Percentiles rank a stretch among this genome's conserved stretches.
Evolutionary conservation across 2,329 filamentous ascomycete genomes (phyloP).

Genomic region (Fusarium sp.): DNA sequence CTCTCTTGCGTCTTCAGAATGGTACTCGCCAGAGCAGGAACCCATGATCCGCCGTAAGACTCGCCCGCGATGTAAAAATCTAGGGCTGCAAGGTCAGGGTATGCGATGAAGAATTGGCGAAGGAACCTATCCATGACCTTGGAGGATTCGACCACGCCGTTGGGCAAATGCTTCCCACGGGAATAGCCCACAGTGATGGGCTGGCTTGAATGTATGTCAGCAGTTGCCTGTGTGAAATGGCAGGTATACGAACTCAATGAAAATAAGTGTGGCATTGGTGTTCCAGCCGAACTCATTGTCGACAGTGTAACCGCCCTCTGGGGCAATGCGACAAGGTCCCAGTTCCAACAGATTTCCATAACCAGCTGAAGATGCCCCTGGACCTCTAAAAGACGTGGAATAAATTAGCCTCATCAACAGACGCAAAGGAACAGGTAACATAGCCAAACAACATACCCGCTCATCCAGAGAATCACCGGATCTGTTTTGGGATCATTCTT

Average conservation of each 20-base stretch:
- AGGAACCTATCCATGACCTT: conserved; percentile 11
- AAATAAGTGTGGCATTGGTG: conserved; percentile 6
- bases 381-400: background rate
- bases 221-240: background rate
- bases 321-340: conserved; percentile 11
- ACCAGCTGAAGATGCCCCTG: conserved; percentile 4
- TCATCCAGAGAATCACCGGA: conserved; percentile 16
- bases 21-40: background rate
- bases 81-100: background rate
- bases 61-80: conserved; percentile 1
- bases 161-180: background rate
- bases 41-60: conserved; percentile 5
- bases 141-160: background rate
- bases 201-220: background rate
- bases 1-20: background rate
- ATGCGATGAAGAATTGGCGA: conserved; percentile 2
- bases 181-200: background rate
- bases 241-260: conserved; percentile 6
- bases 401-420: background rate
- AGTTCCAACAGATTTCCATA: conserved; percentile 19
- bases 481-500: conserved; percentile 5
- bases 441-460: background rate
- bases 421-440: background rate
- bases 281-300: conserved; percentile 19
- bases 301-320: conserved; percentile 9